A percentile compares a stretch with the other conserved stretches of the same genome.
Conservation (phyloP, 345 rosid genomes). For the Eucalyptus virginea region DNA sequence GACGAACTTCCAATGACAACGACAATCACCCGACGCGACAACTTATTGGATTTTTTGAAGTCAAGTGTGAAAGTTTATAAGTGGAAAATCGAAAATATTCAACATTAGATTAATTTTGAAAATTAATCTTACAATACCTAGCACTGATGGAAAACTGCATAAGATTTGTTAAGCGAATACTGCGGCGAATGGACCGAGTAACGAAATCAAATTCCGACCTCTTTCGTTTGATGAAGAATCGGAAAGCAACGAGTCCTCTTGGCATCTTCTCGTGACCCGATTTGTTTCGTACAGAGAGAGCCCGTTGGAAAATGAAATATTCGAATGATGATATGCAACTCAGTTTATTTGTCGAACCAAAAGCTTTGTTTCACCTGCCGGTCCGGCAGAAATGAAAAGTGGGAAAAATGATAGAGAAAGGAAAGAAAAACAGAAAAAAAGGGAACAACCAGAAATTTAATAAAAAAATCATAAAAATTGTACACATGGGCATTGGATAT, state of each 20-base stretch:
- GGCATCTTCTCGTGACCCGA: background rate
- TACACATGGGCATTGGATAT: accelerated
- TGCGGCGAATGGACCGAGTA: background rate
- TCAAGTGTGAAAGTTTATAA: background rate
- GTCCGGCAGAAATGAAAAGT: too few species aligned
- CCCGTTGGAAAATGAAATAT: too few species aligned
- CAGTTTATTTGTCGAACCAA: too few species aligned
- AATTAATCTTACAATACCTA: background rate
- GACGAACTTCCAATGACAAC: conserved; percentile 32
- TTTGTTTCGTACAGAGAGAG: too few species aligned
- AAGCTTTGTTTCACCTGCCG: too few species aligned
- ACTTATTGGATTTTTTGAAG: too few species aligned
- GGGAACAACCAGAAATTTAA: too few species aligned
- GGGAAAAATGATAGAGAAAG: background rate
- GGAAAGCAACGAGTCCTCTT: background rate
- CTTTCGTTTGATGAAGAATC: background rate
- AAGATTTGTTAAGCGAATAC: background rate
- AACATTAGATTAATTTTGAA: too few species aligned
- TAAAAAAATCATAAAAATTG: background rate
- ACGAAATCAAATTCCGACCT: background rate
- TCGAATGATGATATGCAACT: too few species aligned
- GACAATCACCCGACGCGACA: conserved; percentile 26
- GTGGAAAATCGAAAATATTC: too few species aligned
- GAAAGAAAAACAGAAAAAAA: background rate
- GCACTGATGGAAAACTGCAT: background rate